These are phyloP conservation scores for Penicillium cataractarum DNA, from an alignment of 495 filamentous ascomycete genomes.

Conservation along the genomic window DNA sequence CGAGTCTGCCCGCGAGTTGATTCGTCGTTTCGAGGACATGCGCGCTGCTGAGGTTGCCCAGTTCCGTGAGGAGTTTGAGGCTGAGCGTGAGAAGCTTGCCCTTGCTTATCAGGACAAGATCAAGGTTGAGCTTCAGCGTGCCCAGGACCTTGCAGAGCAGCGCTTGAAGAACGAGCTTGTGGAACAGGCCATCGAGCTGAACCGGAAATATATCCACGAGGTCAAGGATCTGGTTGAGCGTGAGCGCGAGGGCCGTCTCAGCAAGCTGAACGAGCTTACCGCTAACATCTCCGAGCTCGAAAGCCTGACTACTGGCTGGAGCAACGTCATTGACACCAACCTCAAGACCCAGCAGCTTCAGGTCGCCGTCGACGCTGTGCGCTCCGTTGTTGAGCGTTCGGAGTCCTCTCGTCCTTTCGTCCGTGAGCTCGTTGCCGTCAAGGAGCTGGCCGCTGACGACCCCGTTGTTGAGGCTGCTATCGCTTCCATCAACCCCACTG, in stretches of 20 bases:
- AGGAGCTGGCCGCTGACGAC: conserved; percentile 84
- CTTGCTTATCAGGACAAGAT: conserved; percentile 78
- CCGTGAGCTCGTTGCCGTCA: conserved; percentile 87
- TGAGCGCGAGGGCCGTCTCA: conserved; percentile 84
- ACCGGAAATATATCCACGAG: conserved; percentile 76
- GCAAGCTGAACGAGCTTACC: conserved; percentile 81
- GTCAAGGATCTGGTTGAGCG: conserved; percentile 82
- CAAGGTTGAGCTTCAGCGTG: conserved; percentile 70
- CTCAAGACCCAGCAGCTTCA: conserved; percentile 93
- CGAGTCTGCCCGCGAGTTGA: conserved; percentile 74
- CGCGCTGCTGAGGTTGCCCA: conserved; percentile 74
- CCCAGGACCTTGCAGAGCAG: conserved; percentile 75
- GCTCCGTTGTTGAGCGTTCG: conserved; percentile 73
- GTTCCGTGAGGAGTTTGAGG: conserved; percentile 87
- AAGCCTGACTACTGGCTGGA: conserved; percentile 81
- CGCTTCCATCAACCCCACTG: conserved; percentile 86
- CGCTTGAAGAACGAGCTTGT: conserved; percentile 81
- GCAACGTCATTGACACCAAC: conserved; percentile 82
- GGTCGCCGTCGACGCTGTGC: conserved; percentile 91
- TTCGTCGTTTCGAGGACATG: conserved; percentile 68
- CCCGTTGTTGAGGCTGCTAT: conserved; percentile 88
- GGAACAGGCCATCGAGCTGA: conserved; percentile 86
- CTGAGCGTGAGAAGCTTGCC: conserved; percentile 77
- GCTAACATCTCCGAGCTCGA: conserved; percentile 77
- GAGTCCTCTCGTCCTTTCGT: conserved; percentile 81